Conservation (phyloP, 495 filamentous ascomycete species). For the Xylaria telfairii region DNA sequence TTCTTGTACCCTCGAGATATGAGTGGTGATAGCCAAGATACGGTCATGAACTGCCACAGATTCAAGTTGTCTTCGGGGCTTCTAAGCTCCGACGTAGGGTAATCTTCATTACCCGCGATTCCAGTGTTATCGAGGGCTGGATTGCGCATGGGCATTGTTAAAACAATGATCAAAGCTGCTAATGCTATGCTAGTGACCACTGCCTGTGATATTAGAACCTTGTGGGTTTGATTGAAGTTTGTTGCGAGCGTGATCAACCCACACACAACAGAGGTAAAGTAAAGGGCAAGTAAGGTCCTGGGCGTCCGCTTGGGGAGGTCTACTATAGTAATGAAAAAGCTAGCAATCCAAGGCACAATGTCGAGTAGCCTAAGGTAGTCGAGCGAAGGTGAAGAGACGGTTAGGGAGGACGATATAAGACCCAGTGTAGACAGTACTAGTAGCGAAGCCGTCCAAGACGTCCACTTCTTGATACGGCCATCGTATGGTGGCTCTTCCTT, state of each 20-base stretch:
- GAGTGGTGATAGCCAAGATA: slow-evolving; percentile 82
- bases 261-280: slow-evolving; percentile 39
- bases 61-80: slow-evolving; percentile 84
- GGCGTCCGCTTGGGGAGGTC: slow-evolving; percentile 57
- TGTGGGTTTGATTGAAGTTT: slow-evolving; percentile 30
- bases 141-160: slow-evolving; percentile 76
- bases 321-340: slow-evolving; percentile 51
- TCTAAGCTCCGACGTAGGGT: slow-evolving; percentile 64
- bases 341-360: slow-evolving; percentile 48
- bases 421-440: slow-evolving; percentile 31
- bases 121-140: slow-evolving; percentile 60
- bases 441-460: slow-evolving; percentile 34
- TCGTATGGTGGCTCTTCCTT: slow-evolving; percentile 31
- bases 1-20: slow-evolving; percentile 65
- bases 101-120: slow-evolving; percentile 64
- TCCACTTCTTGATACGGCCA: slow-evolving; percentile 30
- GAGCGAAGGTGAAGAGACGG: slow-evolving; percentile 26
- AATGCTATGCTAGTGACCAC: slow-evolving; percentile 52
- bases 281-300: slow-evolving; percentile 48
- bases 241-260: slow-evolving; percentile 47
- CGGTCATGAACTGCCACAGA: slow-evolving; percentile 80
- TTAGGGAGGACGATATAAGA: slow-evolving; percentile 33
- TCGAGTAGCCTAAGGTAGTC: slow-evolving; percentile 32
- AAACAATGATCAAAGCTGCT: slow-evolving; percentile 56
- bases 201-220: slow-evolving; percentile 48